Conservation (phyloP, 1,284 basidiomycete species). For the Mrakiaceae sp. region DNA sequence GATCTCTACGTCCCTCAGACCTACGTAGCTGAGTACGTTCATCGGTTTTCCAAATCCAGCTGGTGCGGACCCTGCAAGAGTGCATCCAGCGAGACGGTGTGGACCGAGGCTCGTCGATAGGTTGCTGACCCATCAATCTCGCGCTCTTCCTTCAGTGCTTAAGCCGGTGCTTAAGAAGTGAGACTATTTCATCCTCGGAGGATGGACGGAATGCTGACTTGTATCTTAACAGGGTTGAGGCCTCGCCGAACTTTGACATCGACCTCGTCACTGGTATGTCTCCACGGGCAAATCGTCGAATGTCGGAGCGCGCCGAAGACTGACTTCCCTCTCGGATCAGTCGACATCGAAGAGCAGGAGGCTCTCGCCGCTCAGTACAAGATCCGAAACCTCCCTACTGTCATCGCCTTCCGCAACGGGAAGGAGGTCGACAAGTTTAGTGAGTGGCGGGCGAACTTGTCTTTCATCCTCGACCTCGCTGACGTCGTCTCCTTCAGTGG, state of each 20-base stretch:
- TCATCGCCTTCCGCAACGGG: constrained; percentile 9
- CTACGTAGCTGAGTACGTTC: background rate
- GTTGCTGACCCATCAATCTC: background rate
- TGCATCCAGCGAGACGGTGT: background rate
- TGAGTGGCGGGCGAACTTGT: background rate
- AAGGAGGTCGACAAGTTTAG: constrained; percentile 8
- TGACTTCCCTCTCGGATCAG: background rate
- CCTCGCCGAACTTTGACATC: background rate
- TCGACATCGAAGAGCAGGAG: background rate
- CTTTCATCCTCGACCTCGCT: background rate
- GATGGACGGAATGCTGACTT: background rate
- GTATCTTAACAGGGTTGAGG: background rate
- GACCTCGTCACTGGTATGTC: constrained; percentile 1
- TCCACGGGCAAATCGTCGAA: background rate
- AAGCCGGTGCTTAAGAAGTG: background rate
- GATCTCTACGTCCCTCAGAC: too few relatives aligned
- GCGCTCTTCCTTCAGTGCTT: background rate
- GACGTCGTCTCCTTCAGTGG: too few relatives aligned
- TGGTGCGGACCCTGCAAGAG: background rate
- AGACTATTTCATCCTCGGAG: background rate
- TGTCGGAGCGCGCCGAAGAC: background rate
- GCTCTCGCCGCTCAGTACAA: constrained; percentile 1
- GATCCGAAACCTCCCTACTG: background rate
- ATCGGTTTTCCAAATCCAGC: background rate
- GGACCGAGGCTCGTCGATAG: background rate